A percentile compares a stretch with the other conserved stretches of the same genome.
phyloP scores from a whole-genome alignment of 805 yeast genomes.

The Candida cerambycidarum region DNA sequence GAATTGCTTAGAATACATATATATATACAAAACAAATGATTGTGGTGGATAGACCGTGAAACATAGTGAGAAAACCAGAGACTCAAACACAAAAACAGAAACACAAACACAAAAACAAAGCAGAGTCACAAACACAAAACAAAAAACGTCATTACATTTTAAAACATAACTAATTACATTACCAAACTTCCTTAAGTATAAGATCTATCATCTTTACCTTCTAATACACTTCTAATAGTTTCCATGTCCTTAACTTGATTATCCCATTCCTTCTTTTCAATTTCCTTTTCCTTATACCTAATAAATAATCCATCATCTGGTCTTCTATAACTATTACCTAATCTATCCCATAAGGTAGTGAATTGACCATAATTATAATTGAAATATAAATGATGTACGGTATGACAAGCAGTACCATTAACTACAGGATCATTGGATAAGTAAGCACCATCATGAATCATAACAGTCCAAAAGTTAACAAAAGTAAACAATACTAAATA shows the following conservation, averaged over 20 bases:
- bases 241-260: conserved; percentile 76
- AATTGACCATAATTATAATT: conserved; percentile 98
- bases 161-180: neutral
- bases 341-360: conserved; percentile 96
- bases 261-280: conserved; percentile 60
- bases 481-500: conserved; percentile 81
- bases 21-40: no score
- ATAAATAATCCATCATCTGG: conserved; percentile 84
- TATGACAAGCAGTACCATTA: conserved; percentile 98
- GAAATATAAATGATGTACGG: conserved; percentile 94
- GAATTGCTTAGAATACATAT: no score
- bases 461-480: conserved; percentile 97
- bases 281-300: conserved; percentile 46
- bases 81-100: no score
- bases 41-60: no score
- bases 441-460: conserved; percentile 98
- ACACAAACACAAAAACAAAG: no score
- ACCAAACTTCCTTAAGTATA: conserved; percentile 35
- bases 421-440: conserved; percentile 89
- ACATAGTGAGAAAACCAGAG: no score
- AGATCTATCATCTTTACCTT: conserved; percentile 77
- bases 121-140: no score
- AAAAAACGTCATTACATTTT: neutral
- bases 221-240: conserved; percentile 71
- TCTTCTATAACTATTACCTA: conserved; percentile 88